These are phyloP conservation scores for Saprolegnia diclina DNA, from an alignment of 352 stramenopile genomes.

Conservation along the genomic window DNA sequence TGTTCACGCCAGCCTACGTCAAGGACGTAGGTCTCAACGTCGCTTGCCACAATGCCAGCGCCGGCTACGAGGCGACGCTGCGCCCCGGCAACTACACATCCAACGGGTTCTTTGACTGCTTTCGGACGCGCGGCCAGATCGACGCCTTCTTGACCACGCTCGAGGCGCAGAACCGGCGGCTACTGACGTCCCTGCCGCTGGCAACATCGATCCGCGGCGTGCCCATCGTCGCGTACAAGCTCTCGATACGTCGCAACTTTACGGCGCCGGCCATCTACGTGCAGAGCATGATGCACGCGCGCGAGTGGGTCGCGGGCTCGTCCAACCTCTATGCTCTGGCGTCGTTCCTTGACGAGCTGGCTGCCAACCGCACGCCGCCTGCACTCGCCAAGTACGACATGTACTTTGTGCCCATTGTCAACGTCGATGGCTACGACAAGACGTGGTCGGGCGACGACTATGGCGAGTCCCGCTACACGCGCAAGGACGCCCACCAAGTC, in stretches of 20 bases:
- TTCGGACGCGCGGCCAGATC: constrained; percentile 29
- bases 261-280: constrained; percentile 29
- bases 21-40: not conserved
- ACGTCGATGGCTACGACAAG: constrained; percentile 75
- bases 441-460: constrained; percentile 36
- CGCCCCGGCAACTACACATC: constrained; percentile 29
- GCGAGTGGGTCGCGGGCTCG: constrained; percentile 34
- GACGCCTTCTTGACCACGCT: constrained; percentile 32
- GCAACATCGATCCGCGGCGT: constrained; percentile 30
- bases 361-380: constrained; percentile 27
- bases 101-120: constrained; percentile 37
- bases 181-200: constrained; percentile 1
- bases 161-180: not conserved
- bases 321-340: constrained; percentile 34
- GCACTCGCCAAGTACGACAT: constrained; percentile 42
- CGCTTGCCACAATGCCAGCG: constrained; percentile 9
- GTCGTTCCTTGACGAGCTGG: constrained; percentile 32
- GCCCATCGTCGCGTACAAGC: constrained; percentile 33
- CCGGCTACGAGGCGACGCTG: constrained; percentile 2
- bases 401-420: constrained; percentile 76
- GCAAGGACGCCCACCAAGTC: constrained; percentile 43
- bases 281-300: constrained; percentile 34
- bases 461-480: constrained; percentile 34
- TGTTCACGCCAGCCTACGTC: not conserved
- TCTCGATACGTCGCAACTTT: constrained; percentile 12